phyloP scores from a whole-genome alignment of 306 rosid genomes.

The Fagus crenata region DNA sequence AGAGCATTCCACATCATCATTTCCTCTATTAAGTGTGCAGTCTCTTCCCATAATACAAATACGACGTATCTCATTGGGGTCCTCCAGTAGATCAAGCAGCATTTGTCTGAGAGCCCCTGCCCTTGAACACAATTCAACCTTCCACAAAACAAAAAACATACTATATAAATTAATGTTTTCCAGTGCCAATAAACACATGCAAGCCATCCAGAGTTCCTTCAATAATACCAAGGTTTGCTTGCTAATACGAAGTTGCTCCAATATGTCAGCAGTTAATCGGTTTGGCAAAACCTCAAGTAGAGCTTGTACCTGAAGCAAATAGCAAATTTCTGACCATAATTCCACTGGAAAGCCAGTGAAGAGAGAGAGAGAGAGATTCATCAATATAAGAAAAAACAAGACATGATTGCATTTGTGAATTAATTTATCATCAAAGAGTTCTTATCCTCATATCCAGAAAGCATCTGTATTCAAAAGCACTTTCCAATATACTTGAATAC shows the following conservation, averaged over 20 bases:
- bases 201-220: slow-evolving; percentile 13
- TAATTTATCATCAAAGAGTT: not conserved
- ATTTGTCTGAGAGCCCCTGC: slow-evolving; percentile 96
- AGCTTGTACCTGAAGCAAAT: slow-evolving; percentile 67
- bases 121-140: slow-evolving; percentile 97
- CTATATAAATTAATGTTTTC: slow-evolving; percentile 6
- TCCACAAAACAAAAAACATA: slow-evolving; percentile 27
- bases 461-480: not conserved
- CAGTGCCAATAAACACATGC: slow-evolving; percentile 16
- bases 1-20: slow-evolving; percentile 61
- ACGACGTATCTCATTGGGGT: slow-evolving; percentile 79
- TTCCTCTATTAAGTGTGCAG: slow-evolving; percentile 63
- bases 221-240: slow-evolving; percentile 85
- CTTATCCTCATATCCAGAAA: not conserved
- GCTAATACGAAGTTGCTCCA: slow-evolving; percentile 98
- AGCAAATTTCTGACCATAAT: not conserved
- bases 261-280: slow-evolving; percentile 74
- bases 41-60: slow-evolving; percentile 92
- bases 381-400: not conserved
- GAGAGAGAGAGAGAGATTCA: not conserved
- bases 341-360: not conserved
- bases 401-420: slow-evolving; percentile 6
- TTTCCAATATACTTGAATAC: slow-evolving; percentile 2
- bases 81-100: slow-evolving; percentile 94
- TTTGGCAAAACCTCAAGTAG: slow-evolving; percentile 87